These are phyloP conservation scores for Coemansia reversa DNA, from an alignment of 192 early-diverging fungal genomes.

Conservation along the genomic window DNA sequence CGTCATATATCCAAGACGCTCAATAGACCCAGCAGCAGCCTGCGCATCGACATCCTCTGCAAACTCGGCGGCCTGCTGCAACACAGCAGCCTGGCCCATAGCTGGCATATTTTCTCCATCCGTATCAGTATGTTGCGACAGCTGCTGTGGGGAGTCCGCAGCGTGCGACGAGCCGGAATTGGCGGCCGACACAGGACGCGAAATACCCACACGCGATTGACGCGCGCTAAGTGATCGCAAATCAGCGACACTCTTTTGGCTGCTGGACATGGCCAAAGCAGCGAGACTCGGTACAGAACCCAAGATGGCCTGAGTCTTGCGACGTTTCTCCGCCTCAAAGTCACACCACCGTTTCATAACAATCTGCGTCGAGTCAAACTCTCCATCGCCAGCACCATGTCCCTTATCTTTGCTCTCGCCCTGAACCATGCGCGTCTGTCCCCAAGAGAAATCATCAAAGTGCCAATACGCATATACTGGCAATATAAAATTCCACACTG, in stretches of 20 bases:
- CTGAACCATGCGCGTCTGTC: conserved; percentile 70
- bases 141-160: conserved; percentile 13
- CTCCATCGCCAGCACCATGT: conserved; percentile 67
- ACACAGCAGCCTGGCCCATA: conserved; percentile 28
- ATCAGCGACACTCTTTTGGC: conserved; percentile 12
- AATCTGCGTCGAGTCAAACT: conserved; percentile 71
- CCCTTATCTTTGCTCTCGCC: conserved; percentile 62
- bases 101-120: conserved; percentile 13
- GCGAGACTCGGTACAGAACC: conserved; percentile 39
- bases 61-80: conserved; percentile 40
- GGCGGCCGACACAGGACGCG: conserved; percentile 21
- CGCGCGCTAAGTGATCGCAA: conserved; percentile 14
- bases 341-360: conserved; percentile 81
- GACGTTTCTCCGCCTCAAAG: conserved; percentile 59
- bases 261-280: conserved; percentile 26
- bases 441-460: conserved; percentile 89
- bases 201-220: conserved; percentile 28
- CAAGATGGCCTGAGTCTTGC: conserved; percentile 53
- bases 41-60: conserved; percentile 36
- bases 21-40: conserved; percentile 43
- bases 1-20: conserved; percentile 55
- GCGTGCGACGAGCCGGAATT: conserved; percentile 25
- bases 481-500: conserved; percentile 80
- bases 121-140: not conserved
- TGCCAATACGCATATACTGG: conserved; percentile 82